Base-by-base conservation (phyloP, 495 filamentous ascomycete species). In the Lepidopterella palustris region DNA sequence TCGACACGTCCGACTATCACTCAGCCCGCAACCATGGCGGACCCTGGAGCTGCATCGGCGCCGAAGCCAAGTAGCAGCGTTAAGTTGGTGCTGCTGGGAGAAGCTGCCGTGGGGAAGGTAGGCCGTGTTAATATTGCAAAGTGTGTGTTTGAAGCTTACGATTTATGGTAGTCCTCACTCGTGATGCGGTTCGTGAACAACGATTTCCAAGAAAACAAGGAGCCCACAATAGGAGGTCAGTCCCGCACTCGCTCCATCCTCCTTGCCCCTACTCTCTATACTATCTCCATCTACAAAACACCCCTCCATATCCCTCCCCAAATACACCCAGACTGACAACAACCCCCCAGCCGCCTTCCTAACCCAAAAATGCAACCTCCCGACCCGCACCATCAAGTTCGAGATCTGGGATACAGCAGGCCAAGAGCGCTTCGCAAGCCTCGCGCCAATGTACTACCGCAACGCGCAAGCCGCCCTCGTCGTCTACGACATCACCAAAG, bases 371-470 rank as follows among this genome's bases (percentile, higher is more conserved):
- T 96, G 90, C 78, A 89, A 87, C 63, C 89, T 98, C 23, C 95
- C 93, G 18, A 90, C 86, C 66, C 85, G 93, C 57, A 98, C 90
- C 59, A 97, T 98, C 79, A 98, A 98, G 76, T 98, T 98, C 67
- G 93, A 98, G 76, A 98, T 98, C 68, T 98, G 93, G 93, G 93
- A 98, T 81, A 98, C 93, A 4, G 93, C 95, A 29, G 93, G 93
- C 68, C 93, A 98, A 76, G 93, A 98, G 76, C 90, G 93, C 56
- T 98, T 97, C 72, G 93, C 93, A 58, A 93, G 88, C 25, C 84
- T 97, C 39, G 93, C 93, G 15, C 93, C 93, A 53, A 98, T 98
- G 93, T 98, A 98, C 81, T 98, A 98, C 79, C 92, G 93, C 76
- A 98, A 98, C 70, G 93, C 93, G 35, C 93, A 98, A 77, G 88